A percentile compares a stretch with the other conserved stretches of the same genome.
Conservation (phyloP, 2,329 filamentous ascomycete species). For the Paramyrothecium roridum region DNA sequence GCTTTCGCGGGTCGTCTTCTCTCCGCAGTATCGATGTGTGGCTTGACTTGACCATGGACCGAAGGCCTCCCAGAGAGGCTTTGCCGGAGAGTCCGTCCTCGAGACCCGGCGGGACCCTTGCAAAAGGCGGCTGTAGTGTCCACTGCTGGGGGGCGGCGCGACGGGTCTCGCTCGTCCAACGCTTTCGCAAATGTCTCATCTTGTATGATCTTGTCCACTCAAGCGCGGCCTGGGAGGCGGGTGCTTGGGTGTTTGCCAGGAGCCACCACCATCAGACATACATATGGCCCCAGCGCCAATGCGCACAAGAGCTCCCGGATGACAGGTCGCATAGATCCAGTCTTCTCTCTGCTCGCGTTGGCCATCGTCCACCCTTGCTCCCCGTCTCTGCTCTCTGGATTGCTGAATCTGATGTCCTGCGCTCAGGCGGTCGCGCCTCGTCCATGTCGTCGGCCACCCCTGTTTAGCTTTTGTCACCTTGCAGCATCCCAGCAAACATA, state of each 20-base stretch:
- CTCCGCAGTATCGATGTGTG: not conserved
- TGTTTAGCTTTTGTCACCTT: not conserved
- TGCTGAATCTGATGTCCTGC: not conserved
- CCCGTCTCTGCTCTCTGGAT: not conserved
- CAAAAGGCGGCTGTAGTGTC: not conserved
- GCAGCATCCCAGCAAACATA: not conserved
- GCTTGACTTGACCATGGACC: no score
- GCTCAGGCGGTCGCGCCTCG: not conserved
- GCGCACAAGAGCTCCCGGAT: not conserved
- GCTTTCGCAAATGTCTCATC: not conserved
- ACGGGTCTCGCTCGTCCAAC: not conserved
- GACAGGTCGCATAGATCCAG: not conserved
- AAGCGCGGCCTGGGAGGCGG: not conserved
- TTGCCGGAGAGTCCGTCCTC: not conserved
- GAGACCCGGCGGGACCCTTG: not conserved
- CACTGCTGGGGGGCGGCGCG: not conserved
- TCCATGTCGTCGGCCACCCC: not conserved
- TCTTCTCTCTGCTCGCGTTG: not conserved
- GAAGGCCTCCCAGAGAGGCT: not conserved
- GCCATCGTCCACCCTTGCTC: not conserved
- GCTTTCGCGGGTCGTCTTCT: no score
- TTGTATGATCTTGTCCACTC: not conserved
- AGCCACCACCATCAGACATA: not conserved
- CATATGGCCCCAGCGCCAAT: not conserved
- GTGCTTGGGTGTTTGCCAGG: not conserved